These are phyloP conservation scores for Boletus sensibilis DNA, from an alignment of 768 basidiomycete genomes.

Conservation along the genomic window DNA sequence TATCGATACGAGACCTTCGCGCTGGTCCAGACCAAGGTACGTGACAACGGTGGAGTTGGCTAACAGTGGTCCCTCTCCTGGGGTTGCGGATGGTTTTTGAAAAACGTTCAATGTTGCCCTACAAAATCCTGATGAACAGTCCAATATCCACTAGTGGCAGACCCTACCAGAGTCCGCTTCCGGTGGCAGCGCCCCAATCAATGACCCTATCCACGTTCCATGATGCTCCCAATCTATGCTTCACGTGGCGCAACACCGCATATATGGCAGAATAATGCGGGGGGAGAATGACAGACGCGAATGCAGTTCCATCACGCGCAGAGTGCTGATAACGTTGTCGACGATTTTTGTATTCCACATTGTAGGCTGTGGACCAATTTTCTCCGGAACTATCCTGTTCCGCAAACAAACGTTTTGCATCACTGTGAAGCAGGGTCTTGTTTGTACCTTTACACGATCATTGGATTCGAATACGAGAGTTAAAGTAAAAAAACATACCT, in stretches of 20 bases:
- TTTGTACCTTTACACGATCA: constrained; percentile 50
- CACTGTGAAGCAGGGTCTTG: constrained; percentile 62
- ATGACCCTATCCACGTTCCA: constrained; percentile 62
- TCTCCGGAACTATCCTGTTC: constrained; percentile 34
- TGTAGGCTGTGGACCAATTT: constrained; percentile 56
- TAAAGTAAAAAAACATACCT: constrained; percentile 39
- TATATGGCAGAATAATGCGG: constrained; percentile 80
- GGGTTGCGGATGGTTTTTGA: constrained; percentile 37
- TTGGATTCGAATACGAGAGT: constrained; percentile 7
- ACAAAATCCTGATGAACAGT: constrained; percentile 12
- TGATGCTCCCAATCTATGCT: constrained; percentile 58
- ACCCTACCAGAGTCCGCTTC: constrained; percentile 78
- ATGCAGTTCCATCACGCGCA: constrained; percentile 77
- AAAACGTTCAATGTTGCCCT: constrained; percentile 74
- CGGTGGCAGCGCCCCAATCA: constrained; percentile 85
- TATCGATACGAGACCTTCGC: constrained; percentile 65
- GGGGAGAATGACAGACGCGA: constrained; percentile 82
- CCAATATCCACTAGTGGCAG: not conserved
- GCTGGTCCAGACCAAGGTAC: constrained; percentile 78
- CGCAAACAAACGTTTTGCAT: constrained; percentile 70
- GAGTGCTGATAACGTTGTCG: constrained; percentile 57
- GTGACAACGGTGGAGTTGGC: constrained; percentile 51
- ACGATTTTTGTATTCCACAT: constrained; percentile 58
- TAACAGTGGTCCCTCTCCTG: constrained; percentile 37
- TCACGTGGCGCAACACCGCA: constrained; percentile 69